These are phyloP conservation scores for Eucalyptus regnans DNA, from an alignment of 345 rosid genomes.

Conservation along the genomic window DNA sequence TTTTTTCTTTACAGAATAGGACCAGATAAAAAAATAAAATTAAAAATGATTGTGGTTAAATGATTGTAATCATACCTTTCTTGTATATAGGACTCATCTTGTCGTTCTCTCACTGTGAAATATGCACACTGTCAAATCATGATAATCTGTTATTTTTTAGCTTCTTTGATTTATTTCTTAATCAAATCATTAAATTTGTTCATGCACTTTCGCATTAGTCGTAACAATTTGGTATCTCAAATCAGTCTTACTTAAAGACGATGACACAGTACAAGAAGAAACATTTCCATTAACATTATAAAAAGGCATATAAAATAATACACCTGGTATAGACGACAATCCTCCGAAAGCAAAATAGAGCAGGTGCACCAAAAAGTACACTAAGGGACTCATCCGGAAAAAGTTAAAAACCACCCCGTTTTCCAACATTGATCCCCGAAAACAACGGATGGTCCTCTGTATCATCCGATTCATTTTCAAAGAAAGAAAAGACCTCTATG, in stretches of 20 bases:
- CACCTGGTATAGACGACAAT: background rate
- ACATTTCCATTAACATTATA: background rate
- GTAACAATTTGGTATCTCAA: background rate
- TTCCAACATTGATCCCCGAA: background rate
- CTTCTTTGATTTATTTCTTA: background rate
- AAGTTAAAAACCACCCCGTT: background rate
- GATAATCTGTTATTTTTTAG: background rate
- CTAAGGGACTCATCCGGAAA: background rate
- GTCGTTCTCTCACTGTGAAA: accelerated
- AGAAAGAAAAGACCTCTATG: background rate
- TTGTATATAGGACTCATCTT: background rate
- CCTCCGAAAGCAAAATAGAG: background rate
- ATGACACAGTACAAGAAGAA: background rate
- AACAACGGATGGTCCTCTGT: background rate
- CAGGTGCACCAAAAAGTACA: background rate
- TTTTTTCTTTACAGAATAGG: no score
- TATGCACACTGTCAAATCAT: background rate
- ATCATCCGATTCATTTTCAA: background rate
- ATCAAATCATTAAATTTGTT: background rate
- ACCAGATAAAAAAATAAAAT: no score
- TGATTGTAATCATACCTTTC: background rate
- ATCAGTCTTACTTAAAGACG: background rate
- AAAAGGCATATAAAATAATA: no score
- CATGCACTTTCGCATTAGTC: accelerated
- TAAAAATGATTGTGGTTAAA: background rate